Evolutionary conservation across 441 rosid species (phyloP), one percentile per base, ranked within the genome.

Genomic region (Brassica hybrid): DNA sequence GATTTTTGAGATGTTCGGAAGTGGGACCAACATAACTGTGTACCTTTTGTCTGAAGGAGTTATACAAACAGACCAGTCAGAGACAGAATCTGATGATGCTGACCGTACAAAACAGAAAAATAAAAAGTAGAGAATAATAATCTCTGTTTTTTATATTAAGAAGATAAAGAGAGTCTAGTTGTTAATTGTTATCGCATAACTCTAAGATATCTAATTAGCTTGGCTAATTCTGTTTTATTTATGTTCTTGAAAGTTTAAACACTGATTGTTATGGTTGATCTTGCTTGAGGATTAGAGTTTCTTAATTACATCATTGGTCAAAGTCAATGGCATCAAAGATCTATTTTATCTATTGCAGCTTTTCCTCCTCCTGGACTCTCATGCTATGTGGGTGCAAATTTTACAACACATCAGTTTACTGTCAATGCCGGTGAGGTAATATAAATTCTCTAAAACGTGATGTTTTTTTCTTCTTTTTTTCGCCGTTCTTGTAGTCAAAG

Each of bases 351-450:
- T 34, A 34, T 34, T 34, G 38, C 38, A 34, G 38, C 38, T 34
- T 0, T 1, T 7, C 38, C 38, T 34, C 38, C 38, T 34, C 38
- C 38, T 34, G 38, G 38, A 7, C 38, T 34, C 38, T 34, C 38
- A 34, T 34, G 38, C 38, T 7, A 34, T 34, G 38, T 34, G 38
- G 38, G 10, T 34, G 38, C 38, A 34, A 34, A 34, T 87, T 94
- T 96, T 85, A 92, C 92, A 0, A 96, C 98, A 8, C 98, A 96
- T 82, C 84, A 90, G 65, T 71, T 96, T 80, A 91, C 91, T 18
- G 97, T 96, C 16, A 89, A 90, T 83, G 84, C 97, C 77, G 99
- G 99, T n/a, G 99, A 96, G 98, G 99, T 94, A 94, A 79, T 72
- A 52, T 6, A 34, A 34, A 67, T 38, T 13, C 38, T 3, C 57